Base-by-base conservation (phyloP, 1,139 yeast genomes). In the Pichia sp. region DNA sequence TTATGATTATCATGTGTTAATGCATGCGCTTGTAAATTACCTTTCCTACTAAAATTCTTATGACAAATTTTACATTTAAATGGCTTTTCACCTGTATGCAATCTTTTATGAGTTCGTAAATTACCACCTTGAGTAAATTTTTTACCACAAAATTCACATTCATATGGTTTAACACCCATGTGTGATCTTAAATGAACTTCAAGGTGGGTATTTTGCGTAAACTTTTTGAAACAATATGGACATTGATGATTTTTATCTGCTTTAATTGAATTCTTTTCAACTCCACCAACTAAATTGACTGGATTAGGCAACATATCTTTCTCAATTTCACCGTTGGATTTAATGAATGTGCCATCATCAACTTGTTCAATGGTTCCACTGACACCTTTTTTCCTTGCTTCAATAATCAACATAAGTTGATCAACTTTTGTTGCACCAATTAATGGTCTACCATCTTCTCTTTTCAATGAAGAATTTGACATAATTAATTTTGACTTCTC, bases 61-160 rank as follows among this genome's bases (percentile, higher is more conserved):
- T 78, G 79, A 67, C 96, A 89, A 16, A 77, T 70, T 33, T 82
- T 84, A 70, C 96, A 89, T 44, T 78, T 74, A 62, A 85, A 88
- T 6, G 96, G 96, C 65, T 86, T 86, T 62, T 88, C 96, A 31
- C 97, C 97, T 1, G 96, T 90, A 64, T 91, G 97, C 29, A 90
- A 74, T 57, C 97, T 74, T 60, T 84, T 73, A 71, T 91, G 98
- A 1, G 96, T 89, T 58, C 95, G 77, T 63, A 91, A 73, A 67
- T 91, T 93, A 18, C 97, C 96, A 58, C 96, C 95, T 67, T 91
- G 98, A 0, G 95, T 87, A 63, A 91, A 91, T 53, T 85, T 73
- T 68, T 89, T 89, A 53, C 81, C 85, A 68, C 95, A 91, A 64
- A 75, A 87, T 9, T 75, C 73, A 67, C 98, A 91, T 65, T 80